These are phyloP conservation scores for Hapsidospora chrysogenum DNA, from an alignment of 495 filamentous ascomycete genomes.

Conservation along the genomic window DNA sequence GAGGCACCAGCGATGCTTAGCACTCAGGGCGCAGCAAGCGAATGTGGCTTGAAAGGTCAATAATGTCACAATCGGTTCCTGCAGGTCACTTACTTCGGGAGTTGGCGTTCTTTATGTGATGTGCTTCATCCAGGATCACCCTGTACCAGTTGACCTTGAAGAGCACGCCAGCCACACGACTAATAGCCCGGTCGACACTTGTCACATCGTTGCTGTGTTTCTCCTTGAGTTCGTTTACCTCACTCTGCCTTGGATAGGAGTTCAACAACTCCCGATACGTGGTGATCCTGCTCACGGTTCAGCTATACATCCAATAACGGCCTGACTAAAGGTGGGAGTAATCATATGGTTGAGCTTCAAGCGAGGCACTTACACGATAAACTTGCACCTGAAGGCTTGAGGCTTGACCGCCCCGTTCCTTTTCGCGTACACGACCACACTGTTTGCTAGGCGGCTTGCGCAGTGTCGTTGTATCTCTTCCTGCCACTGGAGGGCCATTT, in stretches of 20 bases:
- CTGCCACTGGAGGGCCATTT: constrained; percentile 37
- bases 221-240: constrained; percentile 19
- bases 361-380: no score
- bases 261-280: neutral
- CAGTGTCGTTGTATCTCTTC: constrained; percentile 13
- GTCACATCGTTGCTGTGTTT: constrained; percentile 11
- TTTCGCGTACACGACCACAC: no score
- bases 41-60: constrained; percentile 20
- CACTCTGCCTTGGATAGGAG: constrained; percentile 4
- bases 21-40: constrained; percentile 35
- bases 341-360: no score
- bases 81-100: constrained; percentile 6
- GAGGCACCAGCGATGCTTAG: constrained; percentile 39
- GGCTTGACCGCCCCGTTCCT: no score
- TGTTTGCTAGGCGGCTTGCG: no score
- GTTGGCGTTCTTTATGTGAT: constrained; percentile 43
- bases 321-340: no score
- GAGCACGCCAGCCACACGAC: constrained; percentile 8
- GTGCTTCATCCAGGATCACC: constrained; percentile 45
- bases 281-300: neutral
- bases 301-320: no score
- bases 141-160: constrained; percentile 35
- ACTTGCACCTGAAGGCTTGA: no score
- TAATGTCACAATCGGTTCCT: neutral
- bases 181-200: neutral